Evolutionary conservation across 2,329 filamentous ascomycete genomes (phyloP), one percentile per base, ranked within the genome.

Genomic region (Aspergillus candidus): DNA sequence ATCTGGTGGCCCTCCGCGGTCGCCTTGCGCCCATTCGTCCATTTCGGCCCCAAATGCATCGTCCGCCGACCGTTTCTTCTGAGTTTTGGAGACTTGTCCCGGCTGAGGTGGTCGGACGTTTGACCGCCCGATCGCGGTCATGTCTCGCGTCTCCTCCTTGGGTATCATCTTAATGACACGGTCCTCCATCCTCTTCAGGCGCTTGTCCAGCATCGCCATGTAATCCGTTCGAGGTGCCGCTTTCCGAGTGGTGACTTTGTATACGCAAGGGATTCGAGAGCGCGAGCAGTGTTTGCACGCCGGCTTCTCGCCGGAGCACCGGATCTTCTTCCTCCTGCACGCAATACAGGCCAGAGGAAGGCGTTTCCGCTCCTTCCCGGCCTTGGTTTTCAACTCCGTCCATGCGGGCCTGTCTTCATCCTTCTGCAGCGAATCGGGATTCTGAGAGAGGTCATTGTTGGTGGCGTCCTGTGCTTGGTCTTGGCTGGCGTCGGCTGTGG

Each of bases 121-220:
- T 10, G 90, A 90, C 46, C 93, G 78, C 4, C 84, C 84, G 32
- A 94, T 83, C 6, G 77, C 74, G 7, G 77, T 72, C 46, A 84
- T 75, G 18, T 80, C 73, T 34, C 85, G 82, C 50, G 87, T 78
- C 51, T 94, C 89, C 34, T 88, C 79, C 61, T 91, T 94, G 0
- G 93, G 91, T 22, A 97, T 85, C 46, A 91, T 84, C 65, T 95
- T 95, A 70, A 97, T 94, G 50, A 97, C 93, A 44, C 91, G 84
- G 59, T 97, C 91, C 67, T 98, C 93, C 93, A 97, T 97, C 45
- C 91, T 78, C 72, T 94, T 96, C 54, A 97, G 68, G 41, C 93
- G 80, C 69, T 95, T 96, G 69, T 97, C 93, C 57, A 97, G 72
- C 89, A 97, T 97, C 34, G 90, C 89, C 93, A 97, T 97, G 67